Evolutionary conservation across 805 yeast genomes (phyloP), one percentile per base, ranked within the genome.

Genomic region (Wickerhamiella qilinensis): DNA sequence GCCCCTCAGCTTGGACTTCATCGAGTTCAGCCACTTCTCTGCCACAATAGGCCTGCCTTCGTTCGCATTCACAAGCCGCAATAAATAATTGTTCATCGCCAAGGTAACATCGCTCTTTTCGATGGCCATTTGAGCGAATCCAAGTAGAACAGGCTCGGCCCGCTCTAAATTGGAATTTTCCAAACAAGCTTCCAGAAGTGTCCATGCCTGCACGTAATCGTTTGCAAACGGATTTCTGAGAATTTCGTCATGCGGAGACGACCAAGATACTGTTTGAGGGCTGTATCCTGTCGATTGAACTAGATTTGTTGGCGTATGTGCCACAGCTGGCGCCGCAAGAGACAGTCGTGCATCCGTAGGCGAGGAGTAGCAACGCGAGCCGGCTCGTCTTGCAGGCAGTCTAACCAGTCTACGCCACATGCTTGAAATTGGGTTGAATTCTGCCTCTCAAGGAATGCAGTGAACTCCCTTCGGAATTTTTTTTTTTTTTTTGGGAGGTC

Each of bases 151-250:
- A 19, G 75, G 60, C 45, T 72, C 74, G 0, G 94, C 93, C 50
- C 94, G 65, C 18, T 67, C 69, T 47, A 67, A 70, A 51, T 80
- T 78, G 38, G 68, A 67, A 25, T 79, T 69, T 33, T 73, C 71
- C 24, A 84, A 52, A 46, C 86, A 77, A 0, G 91, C 88, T 48
- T 84, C 94, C 30, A 83, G 63, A 27, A 84, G 58, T 2, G 86
- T 71, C 75, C 86, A 84, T 16, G 78, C 63, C 48, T 77, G 77
- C 38, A 66, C 62, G n/a, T 71, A 68, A 45, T 32, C 35, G 25
- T 17, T 20, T 8, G 25, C 25, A 19, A 20, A 32, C 16, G 11
- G 20, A 20, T 18, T 14, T 17, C 35, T 8, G 16, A 17, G n/a
- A 12, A 32, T 9, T 9, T n/a, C 16, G n/a, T 32, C 35, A 20